Conservation (phyloP, 306 rosid genomes). For the Glycine latifolia region DNA sequence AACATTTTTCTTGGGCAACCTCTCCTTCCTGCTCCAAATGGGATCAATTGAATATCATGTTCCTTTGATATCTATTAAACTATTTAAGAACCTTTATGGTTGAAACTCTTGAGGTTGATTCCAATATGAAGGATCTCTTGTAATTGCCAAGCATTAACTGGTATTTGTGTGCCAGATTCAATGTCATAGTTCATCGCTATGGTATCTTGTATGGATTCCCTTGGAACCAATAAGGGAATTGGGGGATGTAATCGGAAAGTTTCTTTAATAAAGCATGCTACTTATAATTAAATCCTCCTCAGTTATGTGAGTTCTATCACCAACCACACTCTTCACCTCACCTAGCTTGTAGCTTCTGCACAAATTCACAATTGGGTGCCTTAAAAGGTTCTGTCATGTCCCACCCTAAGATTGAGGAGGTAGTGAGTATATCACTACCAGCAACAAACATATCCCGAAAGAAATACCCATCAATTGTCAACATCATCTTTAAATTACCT, state of each 20-base stretch:
- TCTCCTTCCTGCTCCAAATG: conserved; percentile 37
- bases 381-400: too few relatives aligned
- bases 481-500: too few relatives aligned
- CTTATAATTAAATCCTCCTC: conserved; percentile 14
- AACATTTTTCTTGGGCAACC: background rate
- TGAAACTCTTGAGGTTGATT: too few relatives aligned
- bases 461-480: too few relatives aligned
- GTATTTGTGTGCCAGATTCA: too few relatives aligned
- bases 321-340: too few relatives aligned
- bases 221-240: conserved; percentile 28
- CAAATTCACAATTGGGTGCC: conserved; percentile 18
- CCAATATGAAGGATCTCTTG: background rate
- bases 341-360: background rate
- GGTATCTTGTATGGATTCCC: conserved; percentile 31
- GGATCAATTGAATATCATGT: conserved; percentile 4
- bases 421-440: too few relatives aligned
- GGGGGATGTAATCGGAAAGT: conserved; percentile 20
- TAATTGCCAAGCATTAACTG: conserved; percentile 20
- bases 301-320: background rate
- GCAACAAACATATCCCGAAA: too few relatives aligned
- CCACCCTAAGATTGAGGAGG: too few relatives aligned
- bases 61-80: too few relatives aligned
- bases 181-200: background rate
- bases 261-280: conserved; percentile 36
- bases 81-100: too few relatives aligned